Conservation (phyloP, 768 basidiomycete genomes). For the Symmetrospora coprosmae region DNA sequence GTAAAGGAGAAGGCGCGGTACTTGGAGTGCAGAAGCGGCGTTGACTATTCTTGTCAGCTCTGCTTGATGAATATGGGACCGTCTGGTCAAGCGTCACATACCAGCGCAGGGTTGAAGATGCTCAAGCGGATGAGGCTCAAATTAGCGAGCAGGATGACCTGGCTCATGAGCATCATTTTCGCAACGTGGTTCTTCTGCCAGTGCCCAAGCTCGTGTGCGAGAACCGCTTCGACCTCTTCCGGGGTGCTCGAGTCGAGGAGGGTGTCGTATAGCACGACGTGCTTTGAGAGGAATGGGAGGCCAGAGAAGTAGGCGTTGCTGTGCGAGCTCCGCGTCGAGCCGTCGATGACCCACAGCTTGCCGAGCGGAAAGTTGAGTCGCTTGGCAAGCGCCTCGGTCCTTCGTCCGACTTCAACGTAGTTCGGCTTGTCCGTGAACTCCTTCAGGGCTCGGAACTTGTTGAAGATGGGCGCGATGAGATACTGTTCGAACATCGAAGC, state of each 20-base stretch:
- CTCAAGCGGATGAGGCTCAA: constrained; percentile 37
- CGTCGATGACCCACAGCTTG: constrained; percentile 91
- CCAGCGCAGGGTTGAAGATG: constrained; percentile 38
- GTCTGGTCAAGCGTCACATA: too few relatives aligned
- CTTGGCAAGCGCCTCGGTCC: constrained; percentile 61
- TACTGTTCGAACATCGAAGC: too few relatives aligned
- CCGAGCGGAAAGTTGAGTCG: constrained; percentile 85
- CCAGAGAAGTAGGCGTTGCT: constrained; percentile 77
- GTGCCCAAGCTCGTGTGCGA: constrained; percentile 92
- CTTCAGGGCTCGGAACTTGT: constrained; percentile 78
- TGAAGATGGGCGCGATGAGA: constrained; percentile 88
- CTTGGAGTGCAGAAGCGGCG: too few relatives aligned
- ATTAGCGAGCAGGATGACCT: constrained; percentile 74
- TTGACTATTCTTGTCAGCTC: too few relatives aligned
- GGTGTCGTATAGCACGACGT: constrained; percentile 94
- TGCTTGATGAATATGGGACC: too few relatives aligned
- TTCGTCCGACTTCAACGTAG: constrained; percentile 44
- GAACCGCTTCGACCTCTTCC: constrained; percentile 91
- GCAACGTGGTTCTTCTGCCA: constrained; percentile 69
- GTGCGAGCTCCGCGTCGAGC: constrained; percentile 77
- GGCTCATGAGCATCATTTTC: constrained; percentile 57
- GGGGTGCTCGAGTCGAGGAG: constrained; percentile 79
- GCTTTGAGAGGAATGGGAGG: constrained; percentile 46
- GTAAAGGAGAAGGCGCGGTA: constrained; percentile 26
- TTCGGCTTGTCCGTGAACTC: constrained; percentile 29